Base-by-base conservation (phyloP, 2,329 filamentous ascomycete species). In the Metarhizium album region DNA sequence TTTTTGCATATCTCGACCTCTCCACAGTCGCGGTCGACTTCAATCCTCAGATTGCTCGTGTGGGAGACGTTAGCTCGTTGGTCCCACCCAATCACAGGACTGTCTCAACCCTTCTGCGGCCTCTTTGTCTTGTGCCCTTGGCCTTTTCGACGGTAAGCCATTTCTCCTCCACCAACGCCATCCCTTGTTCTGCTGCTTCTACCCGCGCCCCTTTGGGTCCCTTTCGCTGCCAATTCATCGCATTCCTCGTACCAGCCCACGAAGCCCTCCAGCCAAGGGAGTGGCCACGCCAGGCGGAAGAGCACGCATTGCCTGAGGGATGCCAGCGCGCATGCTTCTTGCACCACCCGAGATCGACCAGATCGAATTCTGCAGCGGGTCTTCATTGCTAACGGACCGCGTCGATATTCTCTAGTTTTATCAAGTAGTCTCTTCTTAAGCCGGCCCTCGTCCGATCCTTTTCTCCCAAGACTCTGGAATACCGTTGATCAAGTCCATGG, bases 1-100 rank as follows among this genome's bases (percentile, higher is more conserved):
- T 54, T 55, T n/a, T 59, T 59, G 64, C 66, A 65, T 65, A 64
- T 63, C 62, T 62, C 62, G 53, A 55, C 56, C 55, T 57, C 67
- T 69, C 67, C 64, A 67, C 68, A 64, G 65, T 68, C 65, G 67
- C 70, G 70, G 67, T 71, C 67, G 64, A 63, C 59, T 65, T 62
- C 59, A 61, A 63, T 63, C 61, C 64, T 70, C 65, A 70, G 67
- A 67, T 69, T 69, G 64, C 63, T 66, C 64, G 62, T 63, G 74
- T 77, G 74, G 78, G 77, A 81, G 75, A 79, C 78, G 76, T 81
- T 81, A 76, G 70, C 75, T 81, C 78, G 78, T 78, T 75, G 71
- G 74, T 80, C 74, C 77, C 73, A 47, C 73, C 72, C 64, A 63
- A 64, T 66, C 64, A 70, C 71, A 70, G 71, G 58, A 37, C 55